Evolutionary conservation across 2,329 filamentous ascomycete species (phyloP), one percentile per base, ranked within the genome.

Genomic region (Trichoderma endophyticum): DNA sequence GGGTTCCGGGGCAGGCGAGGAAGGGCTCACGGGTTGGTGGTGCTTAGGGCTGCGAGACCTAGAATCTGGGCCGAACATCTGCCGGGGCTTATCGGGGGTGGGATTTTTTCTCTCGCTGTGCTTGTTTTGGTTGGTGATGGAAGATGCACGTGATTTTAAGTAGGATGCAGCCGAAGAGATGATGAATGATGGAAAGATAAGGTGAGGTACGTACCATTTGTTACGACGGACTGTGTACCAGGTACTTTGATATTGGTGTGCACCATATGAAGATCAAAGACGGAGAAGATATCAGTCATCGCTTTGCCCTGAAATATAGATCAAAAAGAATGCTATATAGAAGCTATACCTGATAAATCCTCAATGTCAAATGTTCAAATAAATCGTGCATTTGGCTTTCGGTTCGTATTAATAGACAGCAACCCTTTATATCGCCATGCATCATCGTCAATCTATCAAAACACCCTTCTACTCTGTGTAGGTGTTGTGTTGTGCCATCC

Each of bases 31-130:
- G 74, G 75, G 76, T 72, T 74, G 73, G 74, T 75, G 73, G 71
- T 78, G 76, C 75, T 83, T 83, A 83, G 82, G 82, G 82, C 77
- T 83, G 76, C 73, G 74, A 83, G 79, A 83, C 82, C 82, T 83
- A 83, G 75, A 73, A 34, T 30, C 32, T 66, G 43, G 51, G 70
- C 80, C 80, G 80, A 75, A 14, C 71, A 78, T 81, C 76, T 75
- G 43, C 80, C 81, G 80, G 79, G 79, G 2, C 43, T 14, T 43
- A 43, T 43, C 51, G 34, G n/a, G 8, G 21, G 48, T n/a, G n/a
- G n/a, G n/a, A 12, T 24, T 51, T 54, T 51, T n/a, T 24, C 61
- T 30, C 56, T 59, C n/a, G 18, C 43, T 12, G 18, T 21, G 43
- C 9, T 51, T 51, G 18, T 54, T 14, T 54, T 54, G 5, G 21